Percentiles rank a stretch among this genome's conserved stretches.
These are phyloP conservation scores for Penicillium sp. DNA, from an alignment of 2,329 filamentous ascomycete species.

Conservation along the genomic window DNA sequence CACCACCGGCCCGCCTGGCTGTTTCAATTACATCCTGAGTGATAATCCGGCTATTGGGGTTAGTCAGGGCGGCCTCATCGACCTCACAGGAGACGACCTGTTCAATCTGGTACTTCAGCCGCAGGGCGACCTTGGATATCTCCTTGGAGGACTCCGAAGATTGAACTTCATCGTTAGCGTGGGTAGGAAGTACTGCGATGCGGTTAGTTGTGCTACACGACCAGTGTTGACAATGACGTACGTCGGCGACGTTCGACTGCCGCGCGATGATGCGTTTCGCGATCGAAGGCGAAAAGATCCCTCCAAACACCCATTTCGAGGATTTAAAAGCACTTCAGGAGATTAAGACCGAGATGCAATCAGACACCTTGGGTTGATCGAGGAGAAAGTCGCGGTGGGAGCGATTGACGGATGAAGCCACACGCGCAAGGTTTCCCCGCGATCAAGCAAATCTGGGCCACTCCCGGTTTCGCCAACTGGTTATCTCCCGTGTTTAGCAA, in stretches of 20 bases:
- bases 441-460: background rate
- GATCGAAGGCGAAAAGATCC: conserved; percentile 34
- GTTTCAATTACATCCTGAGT: conserved; percentile 77
- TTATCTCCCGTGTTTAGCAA: background rate
- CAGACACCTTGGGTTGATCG: background rate
- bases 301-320: conserved; percentile 42
- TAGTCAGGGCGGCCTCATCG: conserved; percentile 71
- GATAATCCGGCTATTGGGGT: conserved; percentile 82
- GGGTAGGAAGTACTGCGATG: conserved; percentile 45
- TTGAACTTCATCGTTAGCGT: conserved; percentile 43
- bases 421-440: conserved; percentile 9
- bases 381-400: background rate
- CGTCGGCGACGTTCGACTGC: conserved; percentile 44
- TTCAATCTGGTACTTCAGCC: conserved; percentile 87
- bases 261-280: conserved; percentile 32
- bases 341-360: background rate
- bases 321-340: background rate
- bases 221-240: conserved; percentile 33
- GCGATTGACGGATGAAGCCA: conserved; percentile 11
- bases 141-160: conserved; percentile 73
- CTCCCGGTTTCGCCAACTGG: background rate
- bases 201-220: conserved; percentile 14
- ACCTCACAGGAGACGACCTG: conserved; percentile 89
- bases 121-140: conserved; percentile 86
- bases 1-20: conserved; percentile 77